phyloP scores from a whole-genome alignment of 148 eudicot genomes.

The Vaccinium corymbosum region DNA sequence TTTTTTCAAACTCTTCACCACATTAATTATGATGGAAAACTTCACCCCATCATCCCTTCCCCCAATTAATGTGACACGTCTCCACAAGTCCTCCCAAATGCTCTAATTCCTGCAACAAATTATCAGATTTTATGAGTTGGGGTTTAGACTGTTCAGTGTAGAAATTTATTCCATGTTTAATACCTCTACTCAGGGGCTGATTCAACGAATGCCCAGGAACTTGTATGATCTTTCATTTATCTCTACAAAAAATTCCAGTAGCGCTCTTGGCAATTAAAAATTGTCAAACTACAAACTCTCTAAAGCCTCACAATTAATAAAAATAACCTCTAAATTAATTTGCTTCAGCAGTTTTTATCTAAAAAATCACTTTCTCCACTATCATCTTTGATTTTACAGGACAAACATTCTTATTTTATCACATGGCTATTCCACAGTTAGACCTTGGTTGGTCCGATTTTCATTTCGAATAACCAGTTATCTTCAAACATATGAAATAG shows the following conservation, averaged over 20 bases:
- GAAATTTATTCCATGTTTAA: too few relatives aligned
- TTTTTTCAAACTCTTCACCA: too few relatives aligned
- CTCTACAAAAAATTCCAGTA: not conserved
- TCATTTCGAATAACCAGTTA: not conserved
- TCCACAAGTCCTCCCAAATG: too few relatives aligned
- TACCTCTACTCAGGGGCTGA: not conserved
- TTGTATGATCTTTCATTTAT: not conserved
- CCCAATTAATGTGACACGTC: too few relatives aligned
- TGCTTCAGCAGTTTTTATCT: not conserved
- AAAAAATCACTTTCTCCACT: not conserved
- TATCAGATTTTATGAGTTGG: too few relatives aligned
- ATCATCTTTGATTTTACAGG: not conserved
- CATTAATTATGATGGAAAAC: too few relatives aligned
- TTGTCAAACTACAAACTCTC: not conserved
- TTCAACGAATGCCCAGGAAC: not conserved
- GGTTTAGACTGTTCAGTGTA: too few relatives aligned
- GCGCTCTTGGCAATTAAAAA: not conserved
- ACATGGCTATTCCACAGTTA: not conserved
- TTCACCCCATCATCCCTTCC: too few relatives aligned
- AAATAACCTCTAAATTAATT: not conserved
- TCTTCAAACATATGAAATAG: not conserved
- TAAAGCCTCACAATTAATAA: not conserved
- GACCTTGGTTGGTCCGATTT: not conserved
- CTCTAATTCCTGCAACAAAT: too few relatives aligned
- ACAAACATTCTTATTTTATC: not conserved